Percentiles rank a stretch among this genome's conserved stretches.
These are phyloP conservation scores for Chaetomium sp. DNA, from an alignment of 2,329 filamentous ascomycete genomes.

Conservation along the genomic window DNA sequence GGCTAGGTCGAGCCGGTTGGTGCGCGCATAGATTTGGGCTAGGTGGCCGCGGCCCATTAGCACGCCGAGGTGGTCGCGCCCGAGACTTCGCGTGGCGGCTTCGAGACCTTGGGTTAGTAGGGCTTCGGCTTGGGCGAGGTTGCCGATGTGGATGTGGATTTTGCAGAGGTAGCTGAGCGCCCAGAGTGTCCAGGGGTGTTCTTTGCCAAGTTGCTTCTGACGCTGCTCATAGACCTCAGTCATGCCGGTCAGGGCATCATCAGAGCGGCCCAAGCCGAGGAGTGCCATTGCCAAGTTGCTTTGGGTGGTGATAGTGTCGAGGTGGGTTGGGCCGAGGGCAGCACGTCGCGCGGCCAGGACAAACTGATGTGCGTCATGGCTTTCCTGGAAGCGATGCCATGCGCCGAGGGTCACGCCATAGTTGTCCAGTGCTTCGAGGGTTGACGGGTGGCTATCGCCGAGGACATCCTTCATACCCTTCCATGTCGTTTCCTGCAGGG, in stretches of 20 bases:
- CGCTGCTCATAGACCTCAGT: not conserved
- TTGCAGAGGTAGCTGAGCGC: constrained; percentile 4
- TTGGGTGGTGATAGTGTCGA: not conserved
- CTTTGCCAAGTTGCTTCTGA: not conserved
- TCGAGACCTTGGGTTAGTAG: not conserved
- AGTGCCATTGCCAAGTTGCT: constrained; percentile 1
- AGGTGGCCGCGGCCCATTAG: constrained; percentile 1
- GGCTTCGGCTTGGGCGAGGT: not conserved
- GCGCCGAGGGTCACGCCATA: not conserved
- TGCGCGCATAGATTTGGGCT: not conserved
- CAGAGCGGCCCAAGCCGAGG: not conserved
- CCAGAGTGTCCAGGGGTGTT: constrained; percentile 3
- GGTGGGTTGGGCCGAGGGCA: not conserved
- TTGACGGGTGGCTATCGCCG: not conserved
- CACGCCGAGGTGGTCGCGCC: not conserved
- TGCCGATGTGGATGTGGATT: not conserved
- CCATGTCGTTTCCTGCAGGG: not conserved
- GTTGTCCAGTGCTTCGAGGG: not conserved
- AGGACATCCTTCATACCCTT: not conserved
- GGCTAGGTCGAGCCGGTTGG: not conserved
- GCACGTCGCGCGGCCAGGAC: not conserved
- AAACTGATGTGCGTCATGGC: not conserved
- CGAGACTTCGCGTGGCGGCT: not conserved
- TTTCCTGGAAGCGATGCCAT: not conserved
- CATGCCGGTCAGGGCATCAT: not conserved